Base-by-base conservation (phyloP, 1,284 basidiomycete genomes). In the Naganishia cerealis region DNA sequence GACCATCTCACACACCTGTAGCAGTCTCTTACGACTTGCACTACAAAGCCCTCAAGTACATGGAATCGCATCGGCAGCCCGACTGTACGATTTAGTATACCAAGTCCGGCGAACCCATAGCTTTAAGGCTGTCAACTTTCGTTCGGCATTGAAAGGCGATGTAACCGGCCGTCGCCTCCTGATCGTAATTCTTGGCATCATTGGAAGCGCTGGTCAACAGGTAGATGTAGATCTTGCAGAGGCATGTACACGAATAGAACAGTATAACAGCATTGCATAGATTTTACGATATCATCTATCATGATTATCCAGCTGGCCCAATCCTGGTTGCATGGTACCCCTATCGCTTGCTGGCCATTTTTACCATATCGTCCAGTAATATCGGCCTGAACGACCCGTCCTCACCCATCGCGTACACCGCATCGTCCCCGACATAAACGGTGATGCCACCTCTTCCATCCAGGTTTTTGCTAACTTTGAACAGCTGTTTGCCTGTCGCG, bases 391-490 rank as follows among this genome's bases (percentile, higher is more conserved):
- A 81, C 9, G 43, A 57, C 3, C 76, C 78, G 43, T 76, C 77
- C 29, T 79, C 77, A 50, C 57, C 62, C 67, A 76, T 74, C 3
- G 76, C 79, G 68, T 78, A 81, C 2, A 67, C 79, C 1, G 78
- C 79, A 62, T 76, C 75, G 4, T 78, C 76, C 1, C 77, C 77
- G 21, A 81, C 70, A 68, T 81, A 94, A 33, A 94, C 88, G 1
- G 90, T 82, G 52, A 94, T 76, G 0, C 94, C 94, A 15, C 90
- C 89, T 75, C 88, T 90, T 5, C 92, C 92, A 78, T 91, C 90
- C 16, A 87, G 86, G 38, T 84, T 87, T 63, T 82, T 82, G 66
- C 91, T 90, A 9, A 98, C 87, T 57, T 89, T 86, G 82, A 90
- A 94, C 52, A 98, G 78, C 5, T 90, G 90, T 85, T 94, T 90